Conservation (phyloP, 345 rosid genomes). For the rapeseed (Brassica napus) region DNA sequence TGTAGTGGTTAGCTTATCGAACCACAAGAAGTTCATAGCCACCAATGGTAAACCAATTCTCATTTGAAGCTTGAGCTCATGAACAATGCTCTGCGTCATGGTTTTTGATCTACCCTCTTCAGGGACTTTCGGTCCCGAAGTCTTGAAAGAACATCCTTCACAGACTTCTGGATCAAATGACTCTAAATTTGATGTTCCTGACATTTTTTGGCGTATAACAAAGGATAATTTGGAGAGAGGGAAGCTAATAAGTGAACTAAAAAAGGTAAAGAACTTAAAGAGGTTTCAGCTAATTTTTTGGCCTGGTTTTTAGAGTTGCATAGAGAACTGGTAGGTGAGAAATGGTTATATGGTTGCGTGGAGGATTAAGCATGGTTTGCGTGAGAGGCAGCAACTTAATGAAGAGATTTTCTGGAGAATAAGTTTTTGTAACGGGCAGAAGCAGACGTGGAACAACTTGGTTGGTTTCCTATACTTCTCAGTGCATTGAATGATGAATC, state of each 20-base stretch:
- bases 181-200: constrained; percentile 24
- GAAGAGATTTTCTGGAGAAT: background rate
- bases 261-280: background rate
- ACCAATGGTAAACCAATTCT: constrained; percentile 58
- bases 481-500: constrained; percentile 33
- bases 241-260: background rate
- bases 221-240: background rate
- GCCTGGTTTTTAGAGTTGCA: background rate
- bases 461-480: constrained; percentile 14
- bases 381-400: constrained; percentile 14
- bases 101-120: constrained; percentile 44
- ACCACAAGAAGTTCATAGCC: constrained; percentile 83
- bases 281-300: background rate
- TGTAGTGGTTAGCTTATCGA: constrained; percentile 67
- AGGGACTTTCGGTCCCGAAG: constrained; percentile 16
- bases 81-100: constrained; percentile 32
- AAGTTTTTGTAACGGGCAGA: constrained; percentile 27
- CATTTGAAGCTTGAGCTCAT: constrained; percentile 62
- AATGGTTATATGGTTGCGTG: constrained; percentile 21
- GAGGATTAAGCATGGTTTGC: constrained; percentile 27
- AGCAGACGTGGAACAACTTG: constrained; percentile 11
- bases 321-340: background rate
- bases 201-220: constrained; percentile 12
- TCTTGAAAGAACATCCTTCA: constrained; percentile 45
- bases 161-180: constrained; percentile 26